These are phyloP conservation scores for Diaporthe batatas DNA, from an alignment of 2,329 filamentous ascomycete species.

Conservation along the genomic window DNA sequence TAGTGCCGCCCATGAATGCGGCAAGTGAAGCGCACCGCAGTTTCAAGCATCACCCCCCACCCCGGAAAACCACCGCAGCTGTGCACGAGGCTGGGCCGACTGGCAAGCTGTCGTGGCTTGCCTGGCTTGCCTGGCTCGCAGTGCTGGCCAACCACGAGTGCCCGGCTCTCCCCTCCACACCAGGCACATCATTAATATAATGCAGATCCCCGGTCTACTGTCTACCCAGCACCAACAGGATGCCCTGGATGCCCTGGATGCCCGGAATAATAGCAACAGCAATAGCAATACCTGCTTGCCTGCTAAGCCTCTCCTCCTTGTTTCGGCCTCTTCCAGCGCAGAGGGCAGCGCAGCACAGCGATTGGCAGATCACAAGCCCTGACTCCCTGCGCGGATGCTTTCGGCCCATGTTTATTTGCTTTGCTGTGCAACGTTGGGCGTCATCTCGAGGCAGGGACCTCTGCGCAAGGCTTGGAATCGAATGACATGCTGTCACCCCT, in stretches of 20 bases:
- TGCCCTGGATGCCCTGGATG: neutral
- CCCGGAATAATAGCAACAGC: conserved; percentile 4
- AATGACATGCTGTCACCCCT: conserved; percentile 31
- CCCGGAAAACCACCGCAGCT: conserved; percentile 9
- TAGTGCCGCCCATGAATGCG: conserved; percentile 17
- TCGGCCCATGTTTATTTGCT: conserved; percentile 25
- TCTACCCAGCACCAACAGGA: too few relatives aligned
- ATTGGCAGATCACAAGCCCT: conserved; percentile 5
- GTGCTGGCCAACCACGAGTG: neutral
- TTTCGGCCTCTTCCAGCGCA: conserved; percentile 29
- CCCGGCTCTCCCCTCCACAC: neutral
- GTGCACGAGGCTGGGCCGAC: conserved; percentile 12
- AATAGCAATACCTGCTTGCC: neutral
- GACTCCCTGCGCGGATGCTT: conserved; percentile 1
- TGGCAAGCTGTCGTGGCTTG: neutral
- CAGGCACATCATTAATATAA: neutral
- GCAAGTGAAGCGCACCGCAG: conserved; percentile 30
- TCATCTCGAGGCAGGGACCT: conserved; percentile 28
- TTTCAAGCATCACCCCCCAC: conserved; percentile 25
- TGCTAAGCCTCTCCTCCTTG: conserved; percentile 34
- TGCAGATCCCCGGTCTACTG: conserved; percentile 24
- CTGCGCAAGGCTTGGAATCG: conserved; percentile 9
- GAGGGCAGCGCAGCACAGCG: neutral
- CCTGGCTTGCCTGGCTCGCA: neutral
- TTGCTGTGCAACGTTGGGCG: conserved; percentile 19